A percentile compares a stretch with the other conserved stretches of the same genome.
phyloP scores from a whole-genome alignment of 192 early-diverging fungal genomes.

The Rhizoclosmatium globosum region DNA sequence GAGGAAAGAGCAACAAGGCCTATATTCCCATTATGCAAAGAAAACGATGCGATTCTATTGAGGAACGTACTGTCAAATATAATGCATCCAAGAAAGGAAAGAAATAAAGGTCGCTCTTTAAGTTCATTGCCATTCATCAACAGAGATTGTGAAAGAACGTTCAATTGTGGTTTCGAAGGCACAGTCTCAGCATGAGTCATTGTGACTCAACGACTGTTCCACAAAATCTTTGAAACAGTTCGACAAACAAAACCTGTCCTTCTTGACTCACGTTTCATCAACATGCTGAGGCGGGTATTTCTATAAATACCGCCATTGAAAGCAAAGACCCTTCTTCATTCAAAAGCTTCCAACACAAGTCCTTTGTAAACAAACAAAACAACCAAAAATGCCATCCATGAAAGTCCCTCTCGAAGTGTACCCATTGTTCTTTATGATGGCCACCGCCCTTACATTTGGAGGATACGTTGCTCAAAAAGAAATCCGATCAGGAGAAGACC shows the following conservation, averaged over 20 bases:
- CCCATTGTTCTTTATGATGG: conserved; percentile 24
- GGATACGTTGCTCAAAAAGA: conserved; percentile 22
- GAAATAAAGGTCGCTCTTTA: neutral
- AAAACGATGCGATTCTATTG: conserved; percentile 44
- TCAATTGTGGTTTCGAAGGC: too few species aligned
- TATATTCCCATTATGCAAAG: conserved; percentile 47
- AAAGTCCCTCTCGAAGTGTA: conserved; percentile 21
- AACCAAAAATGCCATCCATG: conserved; percentile 25
- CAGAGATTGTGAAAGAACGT: too few species aligned
- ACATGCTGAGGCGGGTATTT: too few species aligned
- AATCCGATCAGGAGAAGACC: neutral
- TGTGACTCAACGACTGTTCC: too few species aligned
- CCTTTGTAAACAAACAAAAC: neutral
- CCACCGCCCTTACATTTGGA: conserved; percentile 16
- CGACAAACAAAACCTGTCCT: too few species aligned
- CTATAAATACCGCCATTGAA: too few species aligned
- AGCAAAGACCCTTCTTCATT: too few species aligned
- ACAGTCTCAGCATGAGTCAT: too few species aligned
- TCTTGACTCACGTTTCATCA: too few species aligned
- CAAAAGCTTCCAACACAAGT: neutral
- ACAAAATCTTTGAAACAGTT: too few species aligned
- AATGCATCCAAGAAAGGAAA: conserved; percentile 30
- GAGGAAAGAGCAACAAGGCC: conserved; percentile 30
- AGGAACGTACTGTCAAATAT: conserved; percentile 39
- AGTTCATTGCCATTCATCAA: too few species aligned